Base-by-base conservation (phyloP, 345 rosid genomes). In the Anacardium occidentale region DNA sequence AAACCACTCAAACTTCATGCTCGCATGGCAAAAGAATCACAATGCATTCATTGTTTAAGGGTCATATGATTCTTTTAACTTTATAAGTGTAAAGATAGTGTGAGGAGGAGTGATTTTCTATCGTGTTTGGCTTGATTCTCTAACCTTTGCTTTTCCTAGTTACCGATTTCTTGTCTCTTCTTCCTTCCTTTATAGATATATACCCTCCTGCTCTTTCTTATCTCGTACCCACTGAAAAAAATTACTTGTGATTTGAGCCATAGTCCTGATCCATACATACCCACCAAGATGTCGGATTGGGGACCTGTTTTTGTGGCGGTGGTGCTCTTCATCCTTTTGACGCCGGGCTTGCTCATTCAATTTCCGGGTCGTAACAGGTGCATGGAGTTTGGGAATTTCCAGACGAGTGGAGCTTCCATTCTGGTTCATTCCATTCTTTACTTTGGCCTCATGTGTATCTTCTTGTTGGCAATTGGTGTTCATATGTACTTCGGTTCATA, bases 291-390 rank as follows among this genome's bases (percentile, higher is more conserved):
- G 97, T 52, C 97, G 22, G 99, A 95, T 67, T 92, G 99, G 99
- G 99, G 99, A 11, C 93, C 98, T 0, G 96, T 92, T 26, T 89
- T 95, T 40, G 88, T 95, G 12, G 97, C 93, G 44, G 96, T 90
- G 75, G 80, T 90, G 77, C 88, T 95, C 0, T 95, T 91, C 76
- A 81, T 95, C 75, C 78, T 95, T 51, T 81, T 95, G 24, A 87
- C 91, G 15, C 98, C 99, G 4, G 98, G 99, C 21, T 71, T 95
- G 68, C 87, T 95, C 74, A 69, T 92, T 77, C 96, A 92, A 83
- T 20, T 92, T 7, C 99, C 99, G 0, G 96, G 97, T 5, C 80
- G 63, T 4, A 57, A 67, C 24, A 72, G 82, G 29, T 75, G 29
- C 71, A 69, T 95, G 3, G 98, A 93, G 84, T 95, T 95, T 61